Conservation (phyloP, 2,329 filamentous ascomycete genomes). For the Penicillium sp. region DNA sequence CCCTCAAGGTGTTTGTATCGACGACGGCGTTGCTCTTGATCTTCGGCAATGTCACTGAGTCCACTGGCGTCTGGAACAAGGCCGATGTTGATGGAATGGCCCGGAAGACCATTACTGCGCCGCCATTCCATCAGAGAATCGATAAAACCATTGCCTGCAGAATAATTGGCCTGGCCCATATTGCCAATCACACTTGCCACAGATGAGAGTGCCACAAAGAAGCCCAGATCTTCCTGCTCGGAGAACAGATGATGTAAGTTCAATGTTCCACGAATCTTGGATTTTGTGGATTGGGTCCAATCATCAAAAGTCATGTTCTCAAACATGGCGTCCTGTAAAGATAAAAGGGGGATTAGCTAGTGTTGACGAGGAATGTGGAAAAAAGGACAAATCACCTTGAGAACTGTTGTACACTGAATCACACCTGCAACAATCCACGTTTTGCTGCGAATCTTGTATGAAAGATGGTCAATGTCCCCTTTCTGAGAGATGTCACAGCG, state of each 20-base stretch:
- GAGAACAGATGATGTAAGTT: slow-evolving; percentile 17
- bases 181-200: slow-evolving; percentile 58
- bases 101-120: slow-evolving; percentile 11
- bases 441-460: slow-evolving; percentile 12
- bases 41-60: slow-evolving; percentile 19
- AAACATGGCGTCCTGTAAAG: slow-evolving; percentile 23
- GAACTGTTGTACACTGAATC: slow-evolving; percentile 23
- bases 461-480: slow-evolving; percentile 16
- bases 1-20: slow-evolving; percentile 24
- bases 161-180: slow-evolving; percentile 59
- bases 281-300: slow-evolving; percentile 12
- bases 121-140: slow-evolving; percentile 23
- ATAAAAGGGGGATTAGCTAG: background rate
- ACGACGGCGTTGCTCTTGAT: slow-evolving; percentile 17
- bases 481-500: slow-evolving; percentile 19
- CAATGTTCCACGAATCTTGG: slow-evolving; percentile 17
- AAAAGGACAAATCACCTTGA: slow-evolving; percentile 9
- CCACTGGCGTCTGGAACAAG: slow-evolving; percentile 26
- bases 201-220: slow-evolving; percentile 57
- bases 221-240: slow-evolving; percentile 26
- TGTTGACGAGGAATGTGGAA: background rate
- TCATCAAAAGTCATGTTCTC: slow-evolving; percentile 20
- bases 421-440: slow-evolving; percentile 18
- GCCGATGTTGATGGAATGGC: slow-evolving; percentile 22
- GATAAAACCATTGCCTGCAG: slow-evolving; percentile 49